Percentiles rank a stretch among this genome's conserved stretches.
These are phyloP conservation scores for Biscogniauxia mediterranea DNA, from an alignment of 2,329 filamentous ascomycete genomes.

Conservation along the genomic window DNA sequence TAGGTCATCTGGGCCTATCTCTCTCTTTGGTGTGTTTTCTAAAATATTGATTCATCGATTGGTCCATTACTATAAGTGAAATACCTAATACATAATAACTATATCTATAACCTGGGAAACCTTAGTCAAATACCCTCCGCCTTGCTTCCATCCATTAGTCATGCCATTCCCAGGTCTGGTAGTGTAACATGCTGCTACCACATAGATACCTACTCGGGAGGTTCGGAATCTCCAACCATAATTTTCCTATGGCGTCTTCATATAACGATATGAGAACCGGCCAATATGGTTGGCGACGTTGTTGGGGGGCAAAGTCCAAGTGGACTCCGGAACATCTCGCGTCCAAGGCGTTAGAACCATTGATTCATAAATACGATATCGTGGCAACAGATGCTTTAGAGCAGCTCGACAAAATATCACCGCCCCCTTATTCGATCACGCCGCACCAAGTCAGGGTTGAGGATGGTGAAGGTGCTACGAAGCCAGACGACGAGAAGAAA, in stretches of 20 bases:
- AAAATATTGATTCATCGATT: neutral
- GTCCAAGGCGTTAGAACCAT: conserved; percentile 54
- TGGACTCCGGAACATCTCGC: conserved; percentile 65
- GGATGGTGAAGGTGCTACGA: conserved; percentile 18
- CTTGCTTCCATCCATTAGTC: neutral
- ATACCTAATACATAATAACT: neutral
- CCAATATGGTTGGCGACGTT: conserved; percentile 19
- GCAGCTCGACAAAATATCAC: conserved; percentile 60
- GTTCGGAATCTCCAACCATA: neutral
- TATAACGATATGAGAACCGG: conserved; percentile 1
- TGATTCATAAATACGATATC: conserved; percentile 67
- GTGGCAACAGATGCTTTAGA: conserved; percentile 66
- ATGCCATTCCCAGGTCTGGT: neutral
- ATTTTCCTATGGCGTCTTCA: conserved; percentile 8
- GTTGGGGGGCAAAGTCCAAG: conserved; percentile 68
- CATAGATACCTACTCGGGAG: neutral
- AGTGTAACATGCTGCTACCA: neutral
- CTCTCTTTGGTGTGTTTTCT: neutral
- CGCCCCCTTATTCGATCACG: conserved; percentile 31
- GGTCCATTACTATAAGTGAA: neutral
- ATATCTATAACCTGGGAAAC: neutral
- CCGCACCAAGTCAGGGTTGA: conserved; percentile 17
- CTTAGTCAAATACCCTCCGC: neutral
- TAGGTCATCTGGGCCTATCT: neutral
- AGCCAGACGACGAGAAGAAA: conserved; percentile 29